Evolutionary conservation across 2,329 filamentous ascomycete species (phyloP), one percentile per base, ranked within the genome.

Genomic region (Penicillium brasilianum): DNA sequence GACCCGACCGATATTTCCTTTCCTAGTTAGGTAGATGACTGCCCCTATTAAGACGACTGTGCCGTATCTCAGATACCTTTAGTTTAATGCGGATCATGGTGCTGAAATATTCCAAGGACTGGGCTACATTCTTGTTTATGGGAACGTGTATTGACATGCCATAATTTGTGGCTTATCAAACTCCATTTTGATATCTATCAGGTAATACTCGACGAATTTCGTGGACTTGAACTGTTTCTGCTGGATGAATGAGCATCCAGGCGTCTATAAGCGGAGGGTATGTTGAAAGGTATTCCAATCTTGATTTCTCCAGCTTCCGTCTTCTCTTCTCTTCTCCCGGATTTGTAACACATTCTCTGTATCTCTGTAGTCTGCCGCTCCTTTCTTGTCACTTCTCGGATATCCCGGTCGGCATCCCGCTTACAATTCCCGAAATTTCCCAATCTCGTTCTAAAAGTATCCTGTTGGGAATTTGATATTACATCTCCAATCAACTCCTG

Each of bases 1-100:
- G 50, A 53, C 16, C 34, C 50, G 14, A 53, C 50, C 6, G 20
- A 53, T 39, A 53, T 53, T 39, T 34, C 6, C 4, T 53, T 53
- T 37, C 50, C 50, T 28, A 28, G 25, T 6, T 28, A 20, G 1
- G 6, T 8, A 28, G n/a, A 32, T 32, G 28, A 32, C 14, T 4
- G 8, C 5, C 10, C n/a, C 2, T 11, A 18, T 18, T 18, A 9
- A 32, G 46, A 32, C 2, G 13, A 28, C 4, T 32, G 11, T n/a
- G n/a, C n/a, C n/a, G n/a, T 50, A 28, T 3, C 25, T 28, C 25
- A 28, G 6, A 28, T 28, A 28, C 25, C 6, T 28, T 6, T 3
- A 28, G 25, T 28, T 28, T 6, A 6, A 28, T 28, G 25, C 25
- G 3, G 25, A 3, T 28, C 25, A 28, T 28, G 6, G 6, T 28